Base-by-base conservation (phyloP, 768 basidiomycete species). In the Hortiboletus flavorubellus region DNA sequence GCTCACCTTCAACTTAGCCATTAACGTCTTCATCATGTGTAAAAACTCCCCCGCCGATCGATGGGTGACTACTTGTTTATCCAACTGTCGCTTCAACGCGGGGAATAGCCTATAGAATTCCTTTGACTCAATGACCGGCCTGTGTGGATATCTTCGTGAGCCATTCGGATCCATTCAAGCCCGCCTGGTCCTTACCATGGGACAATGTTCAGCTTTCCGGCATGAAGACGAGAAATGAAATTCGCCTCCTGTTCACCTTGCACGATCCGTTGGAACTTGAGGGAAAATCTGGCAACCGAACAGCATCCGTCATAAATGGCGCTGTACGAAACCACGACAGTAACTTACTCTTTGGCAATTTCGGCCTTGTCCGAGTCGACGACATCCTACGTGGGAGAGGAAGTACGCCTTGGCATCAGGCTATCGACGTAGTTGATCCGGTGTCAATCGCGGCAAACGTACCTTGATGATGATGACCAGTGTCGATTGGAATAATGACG, bases 391-490 rank as follows among this genome's bases (percentile, higher is more conserved):
- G n/a, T 49, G 11, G 14, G n/a, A 33, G 7, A 16, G 31, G 14
- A 14, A 15, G 21, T 21, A 21, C 0, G 12, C 35, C 8, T 66
- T 3, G 55, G 12, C 49, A 1, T 0, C 21, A 40, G 14, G 1
- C 11, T 14, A 2, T 38, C 2, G 12, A 42, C 6, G 0, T 3
- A 26, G 6, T 2, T 6, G 8, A 34, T 1, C 18, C 9, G 8
- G 15, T 5, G 9, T 0, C 18, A 41, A 42, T 30, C n/a, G 1
- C 1, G 1, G 5, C 0, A 35, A 1, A 49, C 43, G 2, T 21
- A 77, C 83, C 75, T 86, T 86, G 67, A 86, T 85, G 42, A 86
- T 83, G 58, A 86, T 84, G 8, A 76, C 77, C 14, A 86, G 67
- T 0, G 76, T 81, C 0, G 82, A 85, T 58, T 77, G 79, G 68